Conservation (phyloP, 2,329 filamentous ascomycete genomes). For the Trichoderma harzianum region DNA sequence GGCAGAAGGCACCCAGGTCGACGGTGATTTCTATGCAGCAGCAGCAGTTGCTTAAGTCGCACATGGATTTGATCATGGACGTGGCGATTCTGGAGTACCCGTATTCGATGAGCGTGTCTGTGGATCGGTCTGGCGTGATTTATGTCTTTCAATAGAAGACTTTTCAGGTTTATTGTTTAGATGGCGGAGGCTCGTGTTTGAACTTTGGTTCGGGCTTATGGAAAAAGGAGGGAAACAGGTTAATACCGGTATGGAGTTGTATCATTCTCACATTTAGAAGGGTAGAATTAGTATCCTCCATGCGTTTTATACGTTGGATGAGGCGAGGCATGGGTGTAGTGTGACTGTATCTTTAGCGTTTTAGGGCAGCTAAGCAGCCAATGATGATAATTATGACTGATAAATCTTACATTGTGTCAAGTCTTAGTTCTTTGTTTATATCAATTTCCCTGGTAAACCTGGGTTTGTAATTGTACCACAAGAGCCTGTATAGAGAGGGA, state of each 20-base stretch:
- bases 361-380: not conserved
- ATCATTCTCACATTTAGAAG: not conserved
- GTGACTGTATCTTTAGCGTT: not conserved
- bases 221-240: not conserved
- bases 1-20: constrained; percentile 54
- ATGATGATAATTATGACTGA: not conserved
- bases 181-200: not conserved
- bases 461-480: not conserved
- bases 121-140: constrained; percentile 82
- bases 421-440: not conserved
- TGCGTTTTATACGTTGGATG: not conserved
- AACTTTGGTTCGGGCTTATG: not conserved
- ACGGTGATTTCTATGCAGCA: constrained; percentile 87
- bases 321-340: not conserved
- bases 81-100: constrained; percentile 84
- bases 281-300: not conserved
- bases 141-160: constrained; percentile 65
- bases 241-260: not conserved
- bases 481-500: not conserved
- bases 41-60: constrained; percentile 78
- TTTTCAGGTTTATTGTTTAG: not conserved
- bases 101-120: constrained; percentile 89
- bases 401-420: not conserved
- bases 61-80: constrained; percentile 84
- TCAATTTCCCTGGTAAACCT: not conserved